Base-by-base conservation (phyloP, 495 filamentous ascomycete species). In the Aspergillus nidulans region DNA sequence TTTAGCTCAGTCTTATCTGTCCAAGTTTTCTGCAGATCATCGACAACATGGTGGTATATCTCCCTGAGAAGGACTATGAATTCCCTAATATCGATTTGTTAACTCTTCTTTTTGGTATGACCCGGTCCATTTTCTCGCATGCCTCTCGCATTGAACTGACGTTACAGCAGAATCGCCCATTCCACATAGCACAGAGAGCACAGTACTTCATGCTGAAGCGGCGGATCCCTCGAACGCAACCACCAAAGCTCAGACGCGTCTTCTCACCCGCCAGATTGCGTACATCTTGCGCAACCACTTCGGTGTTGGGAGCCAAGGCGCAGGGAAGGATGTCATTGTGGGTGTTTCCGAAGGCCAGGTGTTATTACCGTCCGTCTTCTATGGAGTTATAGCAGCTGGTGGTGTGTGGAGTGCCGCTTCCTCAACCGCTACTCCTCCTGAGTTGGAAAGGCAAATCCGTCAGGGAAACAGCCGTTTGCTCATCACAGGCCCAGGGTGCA, bases 291-390 rank as follows among this genome's bases (percentile, higher is more conserved):
- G 78, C 41, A 40, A 73, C 40, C 60, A 63, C 20, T 81, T 76
- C 46, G 75, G 72, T 41, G 65, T 82, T 49, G 79, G 79, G n/a
- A 34, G 60, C 18, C 42, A 68, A 21, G 77, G 78, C 6, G 68
- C 72, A 1, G 68, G 71, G 30, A 73, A 77, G 49, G 80, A 84
- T 59, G 74, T 80, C 30, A 73, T 81, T 12, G 65, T 79, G 13
- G 69, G 71, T 44, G 74, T 79, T 19, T 72, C 74, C n/a, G 70
- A 72, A 4, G 79, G 79, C 0, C 74, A 81, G 58, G 71, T 66
- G 15, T 65, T 76, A 5, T 66, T 77, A 6, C 69, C 77, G 0
- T 61, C 69, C 23, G 28, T 78, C 21, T 79, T 82, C 59, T 79
- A 74, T 51, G 70, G 71, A 6, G 66, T 75, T 23, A 65, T 82